Conservation (phyloP, 225 moss, liverwort and hornwort genomes). For the Pleurozium schreberi region DNA sequence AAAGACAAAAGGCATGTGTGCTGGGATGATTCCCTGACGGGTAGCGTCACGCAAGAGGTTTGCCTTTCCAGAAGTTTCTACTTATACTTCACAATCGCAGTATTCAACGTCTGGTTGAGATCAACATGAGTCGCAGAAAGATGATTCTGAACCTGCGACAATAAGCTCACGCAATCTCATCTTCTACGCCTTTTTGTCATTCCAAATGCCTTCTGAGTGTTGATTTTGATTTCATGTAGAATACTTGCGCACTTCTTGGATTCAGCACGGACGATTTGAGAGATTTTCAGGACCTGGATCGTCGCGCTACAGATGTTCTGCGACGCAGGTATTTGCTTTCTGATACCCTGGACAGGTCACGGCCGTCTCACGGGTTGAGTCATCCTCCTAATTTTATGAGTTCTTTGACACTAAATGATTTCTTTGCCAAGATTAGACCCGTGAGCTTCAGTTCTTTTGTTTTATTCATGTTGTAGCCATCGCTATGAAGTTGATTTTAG, state of each 20-base stretch:
- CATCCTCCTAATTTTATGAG: not conserved
- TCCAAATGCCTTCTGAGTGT: not conserved
- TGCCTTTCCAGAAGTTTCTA: not conserved
- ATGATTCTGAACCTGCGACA: not conserved
- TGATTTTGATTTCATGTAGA: not conserved
- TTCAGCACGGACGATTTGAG: not conserved
- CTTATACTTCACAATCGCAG: not conserved
- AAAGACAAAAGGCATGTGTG: not conserved
- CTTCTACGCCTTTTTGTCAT: not conserved
- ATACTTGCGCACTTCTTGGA: not conserved
- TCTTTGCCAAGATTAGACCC: not conserved
- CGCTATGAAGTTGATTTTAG: not conserved
- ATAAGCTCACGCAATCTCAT: not conserved
- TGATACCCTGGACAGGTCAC: not conserved
- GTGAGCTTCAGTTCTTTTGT: not conserved
- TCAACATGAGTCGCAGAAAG: not conserved
- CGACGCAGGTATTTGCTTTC: constrained; percentile 21
- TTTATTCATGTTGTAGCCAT: not conserved
- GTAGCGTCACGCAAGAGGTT: not conserved
- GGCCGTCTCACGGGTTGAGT: not conserved
- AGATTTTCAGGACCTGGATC: constrained; percentile 21
- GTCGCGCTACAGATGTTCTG: constrained; percentile 17
- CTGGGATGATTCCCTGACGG: not conserved
- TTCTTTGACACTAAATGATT: not conserved
- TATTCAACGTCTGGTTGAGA: not conserved